A percentile compares a stretch with the other conserved stretches of the same genome.
Evolutionary conservation across 306 rosid species (phyloP).

Genomic region (Sophora flavescens): DNA sequence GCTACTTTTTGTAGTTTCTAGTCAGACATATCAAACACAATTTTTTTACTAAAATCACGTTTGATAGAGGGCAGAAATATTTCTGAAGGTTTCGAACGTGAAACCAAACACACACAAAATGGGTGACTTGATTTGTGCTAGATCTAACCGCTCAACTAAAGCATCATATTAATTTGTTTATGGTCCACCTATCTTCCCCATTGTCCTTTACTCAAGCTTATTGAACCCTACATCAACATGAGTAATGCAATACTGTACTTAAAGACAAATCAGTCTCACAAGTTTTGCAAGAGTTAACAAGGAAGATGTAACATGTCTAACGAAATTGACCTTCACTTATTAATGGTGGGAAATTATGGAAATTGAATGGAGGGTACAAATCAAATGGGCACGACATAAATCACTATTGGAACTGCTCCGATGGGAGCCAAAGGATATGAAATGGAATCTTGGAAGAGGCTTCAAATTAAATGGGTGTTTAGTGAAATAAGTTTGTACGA

Average conservation of each 20-base stretch:
- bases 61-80: too few relatives aligned
- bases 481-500: too few relatives aligned
- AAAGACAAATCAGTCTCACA: neutral
- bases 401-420: conserved; percentile 24
- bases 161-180: neutral
- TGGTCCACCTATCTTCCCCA: conserved; percentile 9
- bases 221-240: conserved; percentile 2
- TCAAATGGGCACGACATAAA: neutral
- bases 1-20: too few relatives aligned
- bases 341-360: conserved; percentile 23
- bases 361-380: conserved; percentile 13
- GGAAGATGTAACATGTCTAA: neutral
- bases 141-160: neutral
- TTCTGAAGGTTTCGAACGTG: too few relatives aligned
- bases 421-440: conserved; percentile 9
- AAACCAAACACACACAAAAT: too few relatives aligned
- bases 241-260: neutral
- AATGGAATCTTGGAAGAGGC: conserved; percentile 6
- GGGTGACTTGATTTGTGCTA: neutral
- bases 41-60: too few relatives aligned
- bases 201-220: neutral
- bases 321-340: neutral
- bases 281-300: neutral
- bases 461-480: neutral
- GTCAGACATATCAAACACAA: too few relatives aligned